These are phyloP conservation scores for Nematocida displodere DNA, from an alignment of 371 early-diverging fungal species.

Conservation along the genomic window DNA sequence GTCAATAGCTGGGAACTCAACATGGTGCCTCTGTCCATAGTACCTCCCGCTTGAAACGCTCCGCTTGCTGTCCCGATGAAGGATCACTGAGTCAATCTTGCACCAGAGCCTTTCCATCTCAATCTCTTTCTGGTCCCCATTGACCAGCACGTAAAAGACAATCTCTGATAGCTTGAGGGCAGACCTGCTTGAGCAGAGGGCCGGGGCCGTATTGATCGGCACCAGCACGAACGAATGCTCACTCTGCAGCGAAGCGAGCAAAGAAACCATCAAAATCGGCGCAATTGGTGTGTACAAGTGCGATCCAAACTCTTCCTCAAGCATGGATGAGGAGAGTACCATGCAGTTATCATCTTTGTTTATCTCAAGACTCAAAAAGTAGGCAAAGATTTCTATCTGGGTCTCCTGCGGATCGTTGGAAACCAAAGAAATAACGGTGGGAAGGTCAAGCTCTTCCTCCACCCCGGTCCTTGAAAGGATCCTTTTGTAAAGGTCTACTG, in stretches of 20 bases:
- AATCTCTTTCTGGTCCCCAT: slow-evolving; percentile 5
- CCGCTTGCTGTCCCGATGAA: slow-evolving; percentile 21
- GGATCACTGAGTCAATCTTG: slow-evolving; percentile 41
- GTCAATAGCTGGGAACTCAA: slow-evolving; percentile 45
- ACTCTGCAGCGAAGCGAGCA: slow-evolving; percentile 7
- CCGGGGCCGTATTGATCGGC: not conserved
- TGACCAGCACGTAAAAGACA: slow-evolving; percentile 30
- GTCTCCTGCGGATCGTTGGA: slow-evolving; percentile 18
- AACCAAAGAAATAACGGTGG: slow-evolving; percentile 15
- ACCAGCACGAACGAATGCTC: not conserved
- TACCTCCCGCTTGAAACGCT: slow-evolving; percentile 21
- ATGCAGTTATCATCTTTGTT: slow-evolving; percentile 7
- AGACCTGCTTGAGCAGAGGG: not conserved
- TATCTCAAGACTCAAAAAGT: slow-evolving; percentile 32
- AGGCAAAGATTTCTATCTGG: slow-evolving; percentile 36
- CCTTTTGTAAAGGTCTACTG: slow-evolving; percentile 3
- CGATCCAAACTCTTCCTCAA: not conserved
- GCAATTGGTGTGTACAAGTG: not conserved
- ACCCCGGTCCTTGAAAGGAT: slow-evolving; percentile 2
- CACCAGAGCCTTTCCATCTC: slow-evolving; percentile 25
- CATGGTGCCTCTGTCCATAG: slow-evolving; percentile 50
- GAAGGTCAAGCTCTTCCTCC: slow-evolving; percentile 24
- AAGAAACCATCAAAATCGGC: not conserved
- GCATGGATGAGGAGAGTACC: slow-evolving; percentile 17
- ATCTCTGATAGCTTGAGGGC: slow-evolving; percentile 32